These are phyloP conservation scores for Eimeria brunetti DNA, from an alignment of 169 alveolate genomes.

Conservation along the genomic window DNA sequence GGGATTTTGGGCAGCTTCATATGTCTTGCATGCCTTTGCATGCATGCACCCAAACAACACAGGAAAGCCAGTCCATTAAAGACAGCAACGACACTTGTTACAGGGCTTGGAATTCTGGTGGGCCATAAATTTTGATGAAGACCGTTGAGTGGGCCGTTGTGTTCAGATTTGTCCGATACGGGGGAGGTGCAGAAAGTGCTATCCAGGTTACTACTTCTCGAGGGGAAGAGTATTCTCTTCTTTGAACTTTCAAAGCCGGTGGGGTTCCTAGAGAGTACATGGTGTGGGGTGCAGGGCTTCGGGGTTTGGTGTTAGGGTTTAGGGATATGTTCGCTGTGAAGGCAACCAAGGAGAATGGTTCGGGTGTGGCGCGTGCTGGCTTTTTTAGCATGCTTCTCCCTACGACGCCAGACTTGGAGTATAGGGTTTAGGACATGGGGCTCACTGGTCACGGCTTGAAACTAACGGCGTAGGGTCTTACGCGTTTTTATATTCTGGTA, in stretches of 20 bases:
- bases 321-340: neutral
- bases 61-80: neutral
- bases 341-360: neutral
- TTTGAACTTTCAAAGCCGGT: constrained; percentile 46
- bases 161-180: constrained; percentile 9
- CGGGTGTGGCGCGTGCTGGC: neutral
- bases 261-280: neutral
- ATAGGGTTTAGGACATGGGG: neutral
- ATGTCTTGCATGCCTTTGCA: neutral
- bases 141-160: neutral
- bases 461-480: neutral
- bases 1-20: neutral
- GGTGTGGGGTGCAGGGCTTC: neutral
- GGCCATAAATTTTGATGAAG: neutral
- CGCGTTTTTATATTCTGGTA: neutral
- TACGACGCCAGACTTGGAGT: neutral
- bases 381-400: neutral
- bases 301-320: neutral
- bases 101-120: neutral
- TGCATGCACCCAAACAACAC: neutral
- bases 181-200: constrained; percentile 35
- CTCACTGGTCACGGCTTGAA: neutral
- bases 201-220: neutral
- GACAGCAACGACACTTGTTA: neutral
- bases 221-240: constrained; percentile 17